Conservation (phyloP, 192 early-diverging fungal species). For the Chytriomyces hyalinus region DNA sequence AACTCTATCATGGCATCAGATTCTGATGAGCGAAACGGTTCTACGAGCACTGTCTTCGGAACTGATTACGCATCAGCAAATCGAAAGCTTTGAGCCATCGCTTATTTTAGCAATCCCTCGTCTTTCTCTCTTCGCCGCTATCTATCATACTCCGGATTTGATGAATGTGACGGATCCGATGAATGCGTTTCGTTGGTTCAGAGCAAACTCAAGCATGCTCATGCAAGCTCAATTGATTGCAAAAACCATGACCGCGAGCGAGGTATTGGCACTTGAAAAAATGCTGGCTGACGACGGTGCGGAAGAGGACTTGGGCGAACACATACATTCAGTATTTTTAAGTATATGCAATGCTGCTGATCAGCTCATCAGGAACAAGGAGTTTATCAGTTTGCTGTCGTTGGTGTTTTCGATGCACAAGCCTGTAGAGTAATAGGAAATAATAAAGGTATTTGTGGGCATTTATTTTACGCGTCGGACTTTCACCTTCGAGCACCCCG, state of each 20-base stretch:
- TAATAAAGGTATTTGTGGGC: neutral
- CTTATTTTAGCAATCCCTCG: conserved; percentile 66
- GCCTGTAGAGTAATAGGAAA: conserved; percentile 24
- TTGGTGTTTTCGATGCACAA: conserved; percentile 62
- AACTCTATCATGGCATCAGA: conserved; percentile 24
- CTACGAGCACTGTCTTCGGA: conserved; percentile 45
- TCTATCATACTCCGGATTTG: conserved; percentile 59
- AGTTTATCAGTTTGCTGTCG: conserved; percentile 61
- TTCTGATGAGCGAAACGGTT: conserved; percentile 68
- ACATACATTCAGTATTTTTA: conserved; percentile 44
- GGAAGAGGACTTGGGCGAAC: conserved; percentile 3
- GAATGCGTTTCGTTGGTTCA: conserved; percentile 68
- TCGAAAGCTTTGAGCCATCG: conserved; percentile 63
- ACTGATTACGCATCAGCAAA: conserved; percentile 47
- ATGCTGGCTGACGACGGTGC: conserved; percentile 24
- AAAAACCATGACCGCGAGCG: neutral
- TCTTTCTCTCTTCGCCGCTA: conserved; percentile 62
- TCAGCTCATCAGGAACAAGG: conserved; percentile 59
- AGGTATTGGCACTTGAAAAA: conserved; percentile 26
- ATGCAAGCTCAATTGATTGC: neutral
- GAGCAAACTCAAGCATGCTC: conserved; percentile 44
- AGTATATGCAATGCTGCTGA: conserved; percentile 62
- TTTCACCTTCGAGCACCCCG: neutral
- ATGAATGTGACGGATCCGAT: conserved; percentile 61
- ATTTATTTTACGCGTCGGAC: no score